Evolutionary conservation across 768 basidiomycete genomes (phyloP), one percentile per base, ranked within the genome.

Genomic region (Lepiota venenata): DNA sequence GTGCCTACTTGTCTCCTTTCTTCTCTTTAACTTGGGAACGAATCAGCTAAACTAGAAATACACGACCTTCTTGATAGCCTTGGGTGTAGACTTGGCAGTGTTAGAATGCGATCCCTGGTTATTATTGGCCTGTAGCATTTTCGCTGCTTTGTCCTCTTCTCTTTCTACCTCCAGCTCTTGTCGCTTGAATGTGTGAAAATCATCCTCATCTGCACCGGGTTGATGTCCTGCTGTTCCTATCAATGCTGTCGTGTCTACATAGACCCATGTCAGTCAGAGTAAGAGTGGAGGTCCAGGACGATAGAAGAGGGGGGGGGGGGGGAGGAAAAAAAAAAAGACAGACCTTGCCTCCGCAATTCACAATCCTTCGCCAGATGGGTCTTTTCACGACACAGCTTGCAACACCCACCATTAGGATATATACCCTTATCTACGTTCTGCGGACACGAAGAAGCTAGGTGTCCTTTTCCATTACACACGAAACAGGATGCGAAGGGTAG

Each of bases 401-500:
- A 98, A 55, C 77, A 81, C 2, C 95, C 95, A 21, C 93, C 93
- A 56, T 96, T 88, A 0, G 93, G 91, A 61, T 97, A 97, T 21
- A 96, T 77, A 0, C 94, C 93, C 60, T 82, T 88, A 0, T 76
- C 77, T 58, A 80, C 79, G 64, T 97, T 97, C 61, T 86, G 70
- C 0, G 91, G 88, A 68, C 95, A 98, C 12, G 81, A 70, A 1
- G 89, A 86, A 2, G 91, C 90, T 1, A 98, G 79, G 64, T 98
- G 95, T 1, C 95, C 95, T 61, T 80, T 85, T 3, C 75, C 78
- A 3, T 82, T 83, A 65, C 95, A 98, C 16, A 98, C 88, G 65
- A 93, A 98, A 70, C 95, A 98, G 3, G 87, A 89, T 0, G 95
- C 94, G 60, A 84, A 93, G 1, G 94, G 95, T 2, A 93, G 75